Conservation (phyloP, 495 filamentous ascomycete genomes). For the Penicillium longicatenatum region DNA sequence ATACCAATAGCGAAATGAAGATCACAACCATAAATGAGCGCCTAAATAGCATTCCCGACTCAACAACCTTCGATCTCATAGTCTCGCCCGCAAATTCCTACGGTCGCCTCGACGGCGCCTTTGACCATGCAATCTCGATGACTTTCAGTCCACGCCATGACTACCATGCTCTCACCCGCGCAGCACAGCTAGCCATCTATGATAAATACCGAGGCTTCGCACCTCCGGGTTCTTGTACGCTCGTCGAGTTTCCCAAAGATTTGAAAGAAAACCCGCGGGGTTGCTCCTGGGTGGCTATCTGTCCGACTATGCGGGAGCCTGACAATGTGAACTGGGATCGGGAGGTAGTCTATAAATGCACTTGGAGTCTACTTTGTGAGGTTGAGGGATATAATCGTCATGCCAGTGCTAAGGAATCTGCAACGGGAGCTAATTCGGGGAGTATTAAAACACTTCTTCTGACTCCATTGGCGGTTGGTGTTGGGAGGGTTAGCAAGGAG, state of each 20-base stretch:
- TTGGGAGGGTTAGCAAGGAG: slow-evolving; percentile 44
- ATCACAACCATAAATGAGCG: slow-evolving; percentile 38
- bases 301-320: slow-evolving; percentile 54
- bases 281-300: slow-evolving; percentile 48
- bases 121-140: slow-evolving; percentile 54
- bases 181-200: slow-evolving; percentile 44
- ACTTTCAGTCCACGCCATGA: slow-evolving; percentile 45
- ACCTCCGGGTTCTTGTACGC: slow-evolving; percentile 49
- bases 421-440: neutral
- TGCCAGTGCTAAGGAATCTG: neutral
- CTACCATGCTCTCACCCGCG: slow-evolving; percentile 47
- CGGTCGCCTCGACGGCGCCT: slow-evolving; percentile 52
- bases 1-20: slow-evolving; percentile 20
- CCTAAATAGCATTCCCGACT: slow-evolving; percentile 31
- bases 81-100: slow-evolving; percentile 58
- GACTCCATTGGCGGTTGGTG: slow-evolving; percentile 51
- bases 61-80: slow-evolving; percentile 43
- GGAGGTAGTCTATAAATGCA: slow-evolving; percentile 56
- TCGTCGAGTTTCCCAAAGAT: slow-evolving; percentile 41
- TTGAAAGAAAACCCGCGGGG: slow-evolving; percentile 34
- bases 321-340: slow-evolving; percentile 46
- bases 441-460: slow-evolving; percentile 48
- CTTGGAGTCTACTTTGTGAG: slow-evolving; percentile 51
- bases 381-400: slow-evolving; percentile 47
- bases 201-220: slow-evolving; percentile 49